Percentiles rank a stretch among this genome's conserved stretches.
Evolutionary conservation across 805 yeast species (phyloP).

Genomic region (Tetrapisispora fleetii): DNA sequence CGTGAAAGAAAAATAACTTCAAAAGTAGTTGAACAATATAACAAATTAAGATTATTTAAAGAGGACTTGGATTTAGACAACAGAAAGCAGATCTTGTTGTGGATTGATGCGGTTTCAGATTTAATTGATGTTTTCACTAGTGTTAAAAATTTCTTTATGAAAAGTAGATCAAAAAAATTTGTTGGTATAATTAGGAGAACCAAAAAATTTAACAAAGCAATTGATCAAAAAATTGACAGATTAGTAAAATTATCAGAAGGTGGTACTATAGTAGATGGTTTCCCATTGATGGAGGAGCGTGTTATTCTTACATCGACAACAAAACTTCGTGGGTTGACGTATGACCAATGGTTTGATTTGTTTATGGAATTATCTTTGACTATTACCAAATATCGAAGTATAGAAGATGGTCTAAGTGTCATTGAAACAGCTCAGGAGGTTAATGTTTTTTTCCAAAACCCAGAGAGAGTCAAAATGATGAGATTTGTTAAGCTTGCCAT

Average conservation of each 20-base stretch:
- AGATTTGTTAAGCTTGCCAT: constrained; percentile 61
- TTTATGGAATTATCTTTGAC: constrained; percentile 71
- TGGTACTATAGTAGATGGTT: constrained; percentile 29
- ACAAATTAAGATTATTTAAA: constrained; percentile 44
- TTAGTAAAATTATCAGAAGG: constrained; percentile 57
- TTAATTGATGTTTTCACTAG: constrained; percentile 74
- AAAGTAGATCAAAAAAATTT: constrained; percentile 60
- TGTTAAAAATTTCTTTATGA: constrained; percentile 68
- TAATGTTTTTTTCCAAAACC: constrained; percentile 65
- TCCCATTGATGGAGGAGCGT: constrained; percentile 33
- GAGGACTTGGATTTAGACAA: constrained; percentile 42
- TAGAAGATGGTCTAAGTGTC: constrained; percentile 57
- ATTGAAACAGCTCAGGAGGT: constrained; percentile 68
- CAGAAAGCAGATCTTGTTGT: constrained; percentile 54
- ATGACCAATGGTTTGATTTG: constrained; percentile 76
- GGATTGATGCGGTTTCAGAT: constrained; percentile 80
- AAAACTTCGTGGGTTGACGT: constrained; percentile 64
- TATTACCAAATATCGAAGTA: constrained; percentile 48
- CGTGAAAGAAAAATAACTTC: constrained; percentile 49
- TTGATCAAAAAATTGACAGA: constrained; percentile 66
- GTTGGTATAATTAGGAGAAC: constrained; percentile 57
- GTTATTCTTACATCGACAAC: constrained; percentile 39
- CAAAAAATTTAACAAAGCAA: constrained; percentile 48
- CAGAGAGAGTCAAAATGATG: constrained; percentile 48
- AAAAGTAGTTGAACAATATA: constrained; percentile 47